Evolutionary conservation across 768 basidiomycete species (phyloP).

Genomic region (Phanerochaete carnosa): DNA sequence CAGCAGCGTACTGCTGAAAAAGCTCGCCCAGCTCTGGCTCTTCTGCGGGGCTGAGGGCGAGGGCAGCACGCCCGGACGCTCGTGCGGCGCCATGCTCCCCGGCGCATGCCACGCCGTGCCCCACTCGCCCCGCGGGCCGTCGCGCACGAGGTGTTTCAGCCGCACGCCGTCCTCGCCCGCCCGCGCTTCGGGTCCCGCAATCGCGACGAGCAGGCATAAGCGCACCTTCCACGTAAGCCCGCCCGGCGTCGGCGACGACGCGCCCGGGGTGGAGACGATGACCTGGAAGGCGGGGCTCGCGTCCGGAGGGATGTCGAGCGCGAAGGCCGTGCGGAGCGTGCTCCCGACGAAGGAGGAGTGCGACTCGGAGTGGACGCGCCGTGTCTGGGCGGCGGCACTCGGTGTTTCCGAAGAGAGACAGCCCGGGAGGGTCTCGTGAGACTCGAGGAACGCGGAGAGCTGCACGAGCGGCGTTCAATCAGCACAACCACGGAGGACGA

Average conservation of each 20-base stretch:
- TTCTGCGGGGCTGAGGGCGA: slow-evolving; percentile 14
- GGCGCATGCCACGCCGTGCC: slow-evolving; percentile 65
- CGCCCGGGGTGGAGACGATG: slow-evolving; percentile 34
- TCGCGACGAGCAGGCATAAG: slow-evolving; percentile 79
- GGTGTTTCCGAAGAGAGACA: slow-evolving; percentile 41
- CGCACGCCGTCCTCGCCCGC: slow-evolving; percentile 48
- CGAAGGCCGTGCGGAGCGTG: slow-evolving; percentile 76
- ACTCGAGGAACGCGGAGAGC: slow-evolving; percentile 87
- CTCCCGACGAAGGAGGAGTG: slow-evolving; percentile 73
- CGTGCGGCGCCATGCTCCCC: slow-evolving; percentile 54
- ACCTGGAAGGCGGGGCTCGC: slow-evolving; percentile 85
- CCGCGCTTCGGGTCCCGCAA: slow-evolving; percentile 47
- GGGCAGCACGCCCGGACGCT: slow-evolving; percentile 33
- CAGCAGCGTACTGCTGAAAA: slow-evolving; percentile 37
- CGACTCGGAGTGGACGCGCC: slow-evolving; percentile 83
- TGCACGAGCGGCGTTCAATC: slow-evolving; percentile 29
- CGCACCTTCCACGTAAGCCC: slow-evolving; percentile 91
- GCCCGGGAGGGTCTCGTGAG: slow-evolving; percentile 79
- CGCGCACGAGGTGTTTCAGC: slow-evolving; percentile 49
- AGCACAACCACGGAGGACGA: neutral
- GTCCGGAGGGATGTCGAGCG: slow-evolving; percentile 90
- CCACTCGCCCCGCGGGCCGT: slow-evolving; percentile 68
- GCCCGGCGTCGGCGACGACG: slow-evolving; percentile 38
- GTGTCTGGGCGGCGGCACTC: slow-evolving; percentile 48
- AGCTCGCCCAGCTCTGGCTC: slow-evolving; percentile 39